Conservation (phyloP, 2,329 filamentous ascomycete species). For the Aspergillus tubingensis region DNA sequence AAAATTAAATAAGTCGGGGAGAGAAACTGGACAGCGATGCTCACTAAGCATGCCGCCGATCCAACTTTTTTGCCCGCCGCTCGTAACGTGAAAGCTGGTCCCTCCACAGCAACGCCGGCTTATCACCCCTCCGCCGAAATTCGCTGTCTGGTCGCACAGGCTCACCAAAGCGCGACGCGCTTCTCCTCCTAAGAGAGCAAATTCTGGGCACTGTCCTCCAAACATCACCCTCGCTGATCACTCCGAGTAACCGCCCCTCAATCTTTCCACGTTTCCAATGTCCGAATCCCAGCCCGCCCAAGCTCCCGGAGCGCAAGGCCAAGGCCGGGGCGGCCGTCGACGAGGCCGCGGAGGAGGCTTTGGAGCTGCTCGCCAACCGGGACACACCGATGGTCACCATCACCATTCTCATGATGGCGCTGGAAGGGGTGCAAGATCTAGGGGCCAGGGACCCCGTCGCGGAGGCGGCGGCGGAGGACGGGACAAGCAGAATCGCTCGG, state of each 20-base stretch:
- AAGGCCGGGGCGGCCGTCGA: conserved; percentile 46
- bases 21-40: conserved; percentile 1
- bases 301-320: conserved; percentile 33
- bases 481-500: conserved; percentile 28
- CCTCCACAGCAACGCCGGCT: conserved; percentile 16
- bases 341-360: conserved; percentile 42
- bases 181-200: conserved; percentile 8
- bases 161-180: conserved; percentile 12
- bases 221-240: background rate
- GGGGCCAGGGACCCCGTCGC: conserved; percentile 35
- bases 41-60: conserved; percentile 23
- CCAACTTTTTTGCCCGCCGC: conserved; percentile 24
- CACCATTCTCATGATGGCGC: conserved; percentile 22
- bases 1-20: background rate
- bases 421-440: conserved; percentile 40
- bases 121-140: conserved; percentile 5
- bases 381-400: conserved; percentile 31
- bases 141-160: conserved; percentile 11
- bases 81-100: conserved; percentile 11
- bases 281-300: conserved; percentile 32
- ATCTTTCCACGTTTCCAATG: conserved; percentile 24
- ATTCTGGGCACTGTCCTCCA: conserved; percentile 2
- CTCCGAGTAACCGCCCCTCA: conserved; percentile 10
- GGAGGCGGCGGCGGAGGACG: conserved; percentile 36
- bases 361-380: conserved; percentile 24